Evolutionary conservation across 1,284 basidiomycete genomes (phyloP).

Genomic region (Ceratobasidium sp.): DNA sequence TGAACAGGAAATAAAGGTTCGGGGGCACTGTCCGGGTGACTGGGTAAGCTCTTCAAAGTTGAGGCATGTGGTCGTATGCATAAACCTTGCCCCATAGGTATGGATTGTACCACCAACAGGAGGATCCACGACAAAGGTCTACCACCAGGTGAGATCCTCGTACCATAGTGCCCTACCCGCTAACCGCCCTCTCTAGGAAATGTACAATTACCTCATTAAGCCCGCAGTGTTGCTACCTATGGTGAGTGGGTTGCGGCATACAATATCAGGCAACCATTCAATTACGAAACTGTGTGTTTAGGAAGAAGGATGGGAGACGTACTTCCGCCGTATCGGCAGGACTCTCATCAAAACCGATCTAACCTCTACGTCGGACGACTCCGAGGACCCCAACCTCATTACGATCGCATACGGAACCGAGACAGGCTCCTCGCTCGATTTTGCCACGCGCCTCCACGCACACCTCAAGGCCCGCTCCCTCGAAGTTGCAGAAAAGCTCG

Average conservation of each 20-base stretch:
- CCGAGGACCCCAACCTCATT: slow-evolving; percentile 19
- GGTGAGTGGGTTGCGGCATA: neutral
- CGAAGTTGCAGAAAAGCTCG: slow-evolving; percentile 11
- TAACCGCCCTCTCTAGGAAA: slow-evolving; percentile 5
- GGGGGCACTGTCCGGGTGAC: slow-evolving; percentile 33
- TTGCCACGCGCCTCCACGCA: slow-evolving; percentile 11
- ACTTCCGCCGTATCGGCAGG: slow-evolving; percentile 31
- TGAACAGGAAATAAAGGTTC: slow-evolving; percentile 26
- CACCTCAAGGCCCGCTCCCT: slow-evolving; percentile 30
- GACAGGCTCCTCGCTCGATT: slow-evolving; percentile 20
- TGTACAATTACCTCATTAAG: slow-evolving; percentile 36
- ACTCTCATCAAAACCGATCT: slow-evolving; percentile 20
- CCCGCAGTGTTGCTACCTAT: slow-evolving; percentile 25
- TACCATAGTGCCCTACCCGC: neutral
- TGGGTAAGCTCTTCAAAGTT: slow-evolving; percentile 3
- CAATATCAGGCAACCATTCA: neutral
- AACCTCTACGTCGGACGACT: neutral
- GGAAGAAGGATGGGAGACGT: slow-evolving; percentile 27
- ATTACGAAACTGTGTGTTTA: neutral
- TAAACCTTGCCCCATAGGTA: neutral
- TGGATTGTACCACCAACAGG: slow-evolving; percentile 34
- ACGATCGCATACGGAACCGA: slow-evolving; percentile 32
- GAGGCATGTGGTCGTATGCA: neutral
- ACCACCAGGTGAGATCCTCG: slow-evolving; percentile 10
- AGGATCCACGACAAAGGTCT: slow-evolving; percentile 29